Evolutionary conservation across 352 stramenopile species (phyloP).

Genomic region (Chrysophaeum taylorii): DNA sequence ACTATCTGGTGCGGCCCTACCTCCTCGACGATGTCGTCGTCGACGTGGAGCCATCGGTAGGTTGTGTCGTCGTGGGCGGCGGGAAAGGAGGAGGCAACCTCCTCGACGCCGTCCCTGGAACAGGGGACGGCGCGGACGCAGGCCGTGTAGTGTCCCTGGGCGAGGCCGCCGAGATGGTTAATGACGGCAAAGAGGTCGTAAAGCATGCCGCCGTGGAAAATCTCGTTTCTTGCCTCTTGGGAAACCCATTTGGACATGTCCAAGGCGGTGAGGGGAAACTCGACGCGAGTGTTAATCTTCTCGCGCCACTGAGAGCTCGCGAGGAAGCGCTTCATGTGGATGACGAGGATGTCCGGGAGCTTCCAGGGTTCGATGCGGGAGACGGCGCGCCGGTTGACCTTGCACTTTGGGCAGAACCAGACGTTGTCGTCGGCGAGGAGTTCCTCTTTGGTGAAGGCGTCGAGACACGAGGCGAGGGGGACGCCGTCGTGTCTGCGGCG

Average conservation of each 20-base stretch:
- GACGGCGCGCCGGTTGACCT: conserved; percentile 80
- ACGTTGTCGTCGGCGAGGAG: conserved; percentile 64
- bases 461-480: conserved; percentile 78
- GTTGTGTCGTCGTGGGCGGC: conserved; percentile 35
- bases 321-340: conserved; percentile 98
- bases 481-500: conserved; percentile 48
- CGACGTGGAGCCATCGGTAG: conserved; percentile 55
- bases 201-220: conserved; percentile 40
- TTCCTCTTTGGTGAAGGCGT: conserved; percentile 89
- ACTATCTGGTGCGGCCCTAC: conserved; percentile 44
- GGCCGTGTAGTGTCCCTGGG: conserved; percentile 51
- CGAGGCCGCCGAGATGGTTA: conserved; percentile 52
- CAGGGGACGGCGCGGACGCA: conserved; percentile 51
- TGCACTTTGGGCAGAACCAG: conserved; percentile 92
- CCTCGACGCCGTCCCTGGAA: conserved; percentile 52
- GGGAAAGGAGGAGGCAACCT: conserved; percentile 50
- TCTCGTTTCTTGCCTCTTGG: conserved; percentile 29
- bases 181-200: conserved; percentile 56
- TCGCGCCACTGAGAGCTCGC: conserved; percentile 69
- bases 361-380: conserved; percentile 94
- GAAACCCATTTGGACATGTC: conserved; percentile 75
- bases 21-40: conserved; percentile 56
- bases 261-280: conserved; percentile 61
- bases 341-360: conserved; percentile 86
- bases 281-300: conserved; percentile 61